Evolutionary conservation across 257 asterid species (phyloP), one percentile per base, ranked within the genome.

Genomic region (Plectranthus barbatus): DNA sequence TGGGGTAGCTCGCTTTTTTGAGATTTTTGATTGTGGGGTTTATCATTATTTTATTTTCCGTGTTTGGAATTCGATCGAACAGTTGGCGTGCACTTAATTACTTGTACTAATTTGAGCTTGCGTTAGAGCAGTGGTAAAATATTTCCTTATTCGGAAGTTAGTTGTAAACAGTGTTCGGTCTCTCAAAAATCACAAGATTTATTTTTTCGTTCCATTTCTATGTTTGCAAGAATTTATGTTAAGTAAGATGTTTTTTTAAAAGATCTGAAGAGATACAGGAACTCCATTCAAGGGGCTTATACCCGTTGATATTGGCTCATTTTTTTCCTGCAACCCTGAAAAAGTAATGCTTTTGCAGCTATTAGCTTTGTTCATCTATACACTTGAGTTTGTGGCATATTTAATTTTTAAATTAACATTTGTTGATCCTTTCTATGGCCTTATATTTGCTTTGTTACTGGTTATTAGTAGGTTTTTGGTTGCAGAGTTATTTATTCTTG

Each of bases 401-500:
- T 39, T 53, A 10, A 19, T 44, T 44, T 34, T 31, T 45, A 12
- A 40, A 17, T 31, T 17, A 10, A 34, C 42, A 20, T 1, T 31
- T 48, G 70, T 68, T 72, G 65, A 60, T 68, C 72, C 39, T 31
- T 67, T 67, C 14, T 61, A 49, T 60, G 57, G 62, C 60, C 37
- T 62, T 67, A 51, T 65, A 39, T 76, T 76, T 68, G 59, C 65
- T 50, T 64, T 73, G 77, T 77, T 81, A 69, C 73, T 76, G 80
- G 87, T 81, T 85, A 81, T 77, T 74, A 75, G 83, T 84, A 85
- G 98, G 90, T 80, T 75, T 83, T 79, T 75, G 88, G 92, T 83
- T 78, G 82, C 92, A 83, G 96, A 86, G 88, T 50, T 65, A 75
- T 86, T 63, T 81, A 83, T 80, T 81, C 96, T 1, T 83, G 93